Evolutionary conservation across 202 grass and related monocot species (phyloP).

Genomic region (Panicum virgatum): DNA sequence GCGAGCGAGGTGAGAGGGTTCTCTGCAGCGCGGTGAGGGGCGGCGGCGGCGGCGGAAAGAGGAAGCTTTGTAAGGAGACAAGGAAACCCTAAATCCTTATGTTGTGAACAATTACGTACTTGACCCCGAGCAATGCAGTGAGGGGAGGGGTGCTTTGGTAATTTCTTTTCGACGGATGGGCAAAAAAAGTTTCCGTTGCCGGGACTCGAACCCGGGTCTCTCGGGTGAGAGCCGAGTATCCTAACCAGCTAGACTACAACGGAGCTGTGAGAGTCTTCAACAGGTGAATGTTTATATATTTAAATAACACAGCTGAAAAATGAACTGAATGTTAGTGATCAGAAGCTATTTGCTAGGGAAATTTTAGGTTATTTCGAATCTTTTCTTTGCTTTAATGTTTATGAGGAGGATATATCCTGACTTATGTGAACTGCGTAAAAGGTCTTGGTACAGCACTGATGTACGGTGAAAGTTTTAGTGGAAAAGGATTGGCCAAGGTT

Average conservation of each 20-base stretch:
- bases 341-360: not conserved
- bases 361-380: not conserved
- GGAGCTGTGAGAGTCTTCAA: not conserved
- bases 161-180: not conserved
- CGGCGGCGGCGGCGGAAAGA: not conserved
- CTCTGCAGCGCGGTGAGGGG: not conserved
- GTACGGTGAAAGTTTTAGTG: no score
- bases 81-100: conserved; percentile 38
- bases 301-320: no score
- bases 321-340: no score
- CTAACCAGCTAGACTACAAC: conserved; percentile 53
- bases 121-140: not conserved
- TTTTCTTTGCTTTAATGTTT: not conserved
- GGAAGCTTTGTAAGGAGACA: conserved; percentile 6
- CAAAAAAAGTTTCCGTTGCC: conserved; percentile 57
- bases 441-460: not conserved
- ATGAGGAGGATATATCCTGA: not conserved
- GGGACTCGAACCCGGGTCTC: conserved; percentile 81
- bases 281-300: no score
- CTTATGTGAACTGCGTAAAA: not conserved
- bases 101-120: conserved; percentile 32
- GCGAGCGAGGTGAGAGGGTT: not conserved
- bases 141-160: not conserved
- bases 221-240: conserved; percentile 86
- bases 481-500: not conserved